These are phyloP conservation scores for Gomphus bonarii DNA, from an alignment of 1,284 basidiomycete genomes.

Conservation along the genomic window DNA sequence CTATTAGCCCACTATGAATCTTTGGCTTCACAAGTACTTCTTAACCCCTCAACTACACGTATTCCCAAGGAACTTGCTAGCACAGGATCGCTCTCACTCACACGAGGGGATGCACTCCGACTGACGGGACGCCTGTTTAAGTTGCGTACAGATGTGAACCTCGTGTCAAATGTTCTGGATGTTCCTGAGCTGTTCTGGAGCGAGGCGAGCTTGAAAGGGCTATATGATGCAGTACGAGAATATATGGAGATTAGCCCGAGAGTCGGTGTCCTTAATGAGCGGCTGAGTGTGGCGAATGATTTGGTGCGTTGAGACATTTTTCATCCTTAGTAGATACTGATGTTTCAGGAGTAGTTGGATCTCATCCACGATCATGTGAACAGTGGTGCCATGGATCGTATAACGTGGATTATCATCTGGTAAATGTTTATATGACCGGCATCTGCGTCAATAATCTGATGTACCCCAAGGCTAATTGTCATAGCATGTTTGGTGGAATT, in stretches of 20 bases:
- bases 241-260: constrained; percentile 89
- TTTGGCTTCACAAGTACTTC: constrained; percentile 69
- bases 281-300: constrained; percentile 80
- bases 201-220: constrained; percentile 79
- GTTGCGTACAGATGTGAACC: constrained; percentile 81
- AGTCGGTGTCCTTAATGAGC: constrained; percentile 84
- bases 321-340: not conserved
- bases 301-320: constrained; percentile 43
- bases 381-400: constrained; percentile 84
- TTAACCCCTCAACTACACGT: constrained; percentile 63
- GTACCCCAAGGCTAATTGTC: constrained; percentile 62
- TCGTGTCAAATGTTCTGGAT: constrained; percentile 91
- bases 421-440: constrained; percentile 20
- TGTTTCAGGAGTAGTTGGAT: constrained; percentile 52
- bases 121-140: constrained; percentile 87
- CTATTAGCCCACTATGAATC: constrained; percentile 86
- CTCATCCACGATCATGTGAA: constrained; percentile 93
- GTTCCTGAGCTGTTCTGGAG: constrained; percentile 95
- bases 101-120: constrained; percentile 75
- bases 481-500: constrained; percentile 78
- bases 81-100: constrained; percentile 71
- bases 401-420: constrained; percentile 95
- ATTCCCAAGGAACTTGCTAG: constrained; percentile 82
- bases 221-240: constrained; percentile 90
- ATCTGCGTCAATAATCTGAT: not conserved